These are phyloP conservation scores for Meyerozyma athensensis DNA, from an alignment of 1,139 yeast genomes.

Conservation along the genomic window DNA sequence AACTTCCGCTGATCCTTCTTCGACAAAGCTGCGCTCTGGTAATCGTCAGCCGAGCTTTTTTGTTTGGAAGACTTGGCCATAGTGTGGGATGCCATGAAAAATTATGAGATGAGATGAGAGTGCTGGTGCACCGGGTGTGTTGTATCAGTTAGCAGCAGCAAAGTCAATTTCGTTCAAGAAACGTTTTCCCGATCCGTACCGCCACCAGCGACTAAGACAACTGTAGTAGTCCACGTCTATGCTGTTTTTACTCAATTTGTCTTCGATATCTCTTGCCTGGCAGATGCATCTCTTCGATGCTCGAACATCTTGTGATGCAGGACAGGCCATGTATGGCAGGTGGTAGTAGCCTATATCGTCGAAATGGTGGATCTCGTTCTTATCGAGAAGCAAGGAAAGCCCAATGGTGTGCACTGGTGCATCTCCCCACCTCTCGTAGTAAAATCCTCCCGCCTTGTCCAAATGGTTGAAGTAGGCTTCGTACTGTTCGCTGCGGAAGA, in stretches of 20 bases:
- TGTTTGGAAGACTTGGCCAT: conserved; percentile 7
- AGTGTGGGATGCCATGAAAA: not conserved
- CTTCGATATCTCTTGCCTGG: conserved; percentile 31
- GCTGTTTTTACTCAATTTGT: conserved; percentile 30
- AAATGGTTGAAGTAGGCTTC: conserved; percentile 63
- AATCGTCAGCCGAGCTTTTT: conserved; percentile 30
- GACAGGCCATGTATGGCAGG: conserved; percentile 80
- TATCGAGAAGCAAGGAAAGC: conserved; percentile 61
- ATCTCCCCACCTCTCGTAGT: conserved; percentile 96
- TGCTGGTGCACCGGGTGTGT: conserved; percentile 1
- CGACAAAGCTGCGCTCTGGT: conserved; percentile 46
- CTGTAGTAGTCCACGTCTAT: conserved; percentile 63
- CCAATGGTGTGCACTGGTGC: conserved; percentile 94
- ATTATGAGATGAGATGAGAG: conserved; percentile 2
- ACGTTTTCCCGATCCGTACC: conserved; percentile 53
- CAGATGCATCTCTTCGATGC: conserved; percentile 71
- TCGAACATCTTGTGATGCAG: conserved; percentile 47
- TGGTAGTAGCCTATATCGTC: conserved; percentile 89
- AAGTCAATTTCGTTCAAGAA: conserved; percentile 37
- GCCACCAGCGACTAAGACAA: conserved; percentile 87
- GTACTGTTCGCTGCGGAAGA: conserved; percentile 72
- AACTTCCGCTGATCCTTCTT: conserved; percentile 62
- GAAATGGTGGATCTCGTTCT: conserved; percentile 73
- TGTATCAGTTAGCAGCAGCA: conserved; percentile 4
- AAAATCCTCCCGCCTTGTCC: conserved; percentile 77